phyloP scores from a whole-genome alignment of 306 rosid species.

The Pterocarpus santalinus region DNA sequence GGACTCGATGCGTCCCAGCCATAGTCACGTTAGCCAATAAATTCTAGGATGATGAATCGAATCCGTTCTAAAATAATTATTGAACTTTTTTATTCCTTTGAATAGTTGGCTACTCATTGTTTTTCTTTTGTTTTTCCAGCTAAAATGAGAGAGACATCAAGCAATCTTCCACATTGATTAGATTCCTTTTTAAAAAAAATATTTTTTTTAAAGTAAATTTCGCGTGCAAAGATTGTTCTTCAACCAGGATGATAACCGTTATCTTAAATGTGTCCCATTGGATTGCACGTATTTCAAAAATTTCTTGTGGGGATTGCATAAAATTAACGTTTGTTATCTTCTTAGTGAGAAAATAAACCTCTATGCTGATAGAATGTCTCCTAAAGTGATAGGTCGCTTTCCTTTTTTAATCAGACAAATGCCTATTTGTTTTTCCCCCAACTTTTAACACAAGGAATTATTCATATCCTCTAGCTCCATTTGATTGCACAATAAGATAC shows the following conservation, averaged over 20 bases:
- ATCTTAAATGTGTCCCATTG: not conserved
- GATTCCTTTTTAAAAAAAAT: not conserved
- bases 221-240: not conserved
- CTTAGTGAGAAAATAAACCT: not conserved
- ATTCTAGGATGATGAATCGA: not conserved
- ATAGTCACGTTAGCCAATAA: conserved; percentile 27
- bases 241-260: not conserved
- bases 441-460: too few species aligned
- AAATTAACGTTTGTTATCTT: not conserved
- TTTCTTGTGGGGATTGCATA: not conserved
- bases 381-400: not conserved
- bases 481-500: too few species aligned
- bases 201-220: not conserved
- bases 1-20: not conserved
- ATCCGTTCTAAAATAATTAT: not conserved
- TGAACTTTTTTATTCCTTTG: not conserved
- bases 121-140: not conserved
- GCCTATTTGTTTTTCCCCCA: too few species aligned
- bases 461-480: too few species aligned
- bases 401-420: not conserved
- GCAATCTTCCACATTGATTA: not conserved
- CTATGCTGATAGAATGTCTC: not conserved
- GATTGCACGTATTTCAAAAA: not conserved
- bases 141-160: conserved; percentile 11
- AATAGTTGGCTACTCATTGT: conserved; percentile 23